Base-by-base conservation (phyloP, 805 yeast species). In the Yarrowia divulgata region DNA sequence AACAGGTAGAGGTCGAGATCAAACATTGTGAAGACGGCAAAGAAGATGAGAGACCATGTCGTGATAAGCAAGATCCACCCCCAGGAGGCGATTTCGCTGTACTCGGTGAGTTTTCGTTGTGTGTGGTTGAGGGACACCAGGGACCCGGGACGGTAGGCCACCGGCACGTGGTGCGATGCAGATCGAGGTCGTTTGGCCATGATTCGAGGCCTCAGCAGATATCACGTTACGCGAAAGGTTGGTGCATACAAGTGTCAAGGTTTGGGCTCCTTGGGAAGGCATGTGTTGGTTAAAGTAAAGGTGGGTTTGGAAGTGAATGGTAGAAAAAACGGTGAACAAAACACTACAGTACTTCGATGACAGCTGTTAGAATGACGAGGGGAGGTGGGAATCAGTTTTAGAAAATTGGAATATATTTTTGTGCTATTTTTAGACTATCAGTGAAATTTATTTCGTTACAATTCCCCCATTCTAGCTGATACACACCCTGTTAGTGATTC, bases 11-110 rank as follows among this genome's bases (percentile, higher is more conserved):
- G 19, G 32, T 63, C 68, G 23, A 63, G 45, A 40, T 63, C 68
- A 52, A 67, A 50, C 46, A 71, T 37, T 1, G 68, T 55, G 50
- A 67, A 70, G 5, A 71, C 46, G n/a, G 68, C 63, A n/a, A 69
- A 34, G 16, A 45, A 48, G 16, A 57, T 68, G 45, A 71, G 58
- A 1, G 50, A 9, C 73, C 73, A 71, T 13, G 71, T 69, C 2
- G 60, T 54, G 18, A 49, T 3, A 18, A 71, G 37, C 18, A 71
- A 23, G 42, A 45, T 32, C 43, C 43, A 48, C 23, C 72, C 73
- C 57, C 69, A 69, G 10, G 62, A 58, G 34, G 67, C 67, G 13
- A 60, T 58, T n/a, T 39, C 39, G 29, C 43, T 49, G 52, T 50
- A 69, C 14, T 64, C 48, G 37, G 35, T 10, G 66, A 60, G 45